Evolutionary conservation across 495 filamentous ascomycete genomes (phyloP).

Genomic region (Penicillium cataractarum): DNA sequence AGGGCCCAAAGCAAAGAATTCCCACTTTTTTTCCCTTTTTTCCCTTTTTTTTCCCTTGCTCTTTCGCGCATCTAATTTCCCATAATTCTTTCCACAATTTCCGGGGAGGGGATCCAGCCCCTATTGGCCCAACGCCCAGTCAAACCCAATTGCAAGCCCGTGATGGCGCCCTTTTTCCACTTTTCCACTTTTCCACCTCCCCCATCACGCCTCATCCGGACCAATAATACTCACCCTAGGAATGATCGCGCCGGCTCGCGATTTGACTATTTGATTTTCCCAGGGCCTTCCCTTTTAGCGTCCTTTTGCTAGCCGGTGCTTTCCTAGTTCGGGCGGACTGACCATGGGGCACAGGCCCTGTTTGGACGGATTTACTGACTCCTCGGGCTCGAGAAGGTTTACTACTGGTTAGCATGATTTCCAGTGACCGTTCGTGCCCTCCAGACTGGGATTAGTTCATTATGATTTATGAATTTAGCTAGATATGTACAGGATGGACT

Average conservation of each 20-base stretch:
- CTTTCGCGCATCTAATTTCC: not conserved
- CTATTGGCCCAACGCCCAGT: not conserved
- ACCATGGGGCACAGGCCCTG: slow-evolving; percentile 1
- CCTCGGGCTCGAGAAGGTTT: too few species aligned
- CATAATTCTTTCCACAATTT: too few species aligned
- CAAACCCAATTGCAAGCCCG: slow-evolving; percentile 1
- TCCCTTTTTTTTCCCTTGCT: not conserved
- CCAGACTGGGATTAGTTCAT: not conserved
- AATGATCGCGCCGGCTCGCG: not conserved
- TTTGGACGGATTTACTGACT: not conserved
- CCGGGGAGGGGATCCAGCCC: not conserved
- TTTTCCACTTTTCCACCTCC: too few species aligned
- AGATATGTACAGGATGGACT: too few species aligned
- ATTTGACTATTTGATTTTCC: not conserved
- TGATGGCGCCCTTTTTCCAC: not conserved
- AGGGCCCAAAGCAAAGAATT: not conserved
- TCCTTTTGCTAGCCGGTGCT: slow-evolving; percentile 2
- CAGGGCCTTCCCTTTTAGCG: not conserved
- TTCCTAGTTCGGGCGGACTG: slow-evolving; percentile 6
- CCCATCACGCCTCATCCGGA: not conserved
- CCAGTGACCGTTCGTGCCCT: too few species aligned
- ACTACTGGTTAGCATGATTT: too few species aligned
- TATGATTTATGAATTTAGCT: not conserved
- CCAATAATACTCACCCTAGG: not conserved
- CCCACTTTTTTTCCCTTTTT: not conserved